Conservation (phyloP, 768 basidiomycete genomes). For the Lactarius psammicola region DNA sequence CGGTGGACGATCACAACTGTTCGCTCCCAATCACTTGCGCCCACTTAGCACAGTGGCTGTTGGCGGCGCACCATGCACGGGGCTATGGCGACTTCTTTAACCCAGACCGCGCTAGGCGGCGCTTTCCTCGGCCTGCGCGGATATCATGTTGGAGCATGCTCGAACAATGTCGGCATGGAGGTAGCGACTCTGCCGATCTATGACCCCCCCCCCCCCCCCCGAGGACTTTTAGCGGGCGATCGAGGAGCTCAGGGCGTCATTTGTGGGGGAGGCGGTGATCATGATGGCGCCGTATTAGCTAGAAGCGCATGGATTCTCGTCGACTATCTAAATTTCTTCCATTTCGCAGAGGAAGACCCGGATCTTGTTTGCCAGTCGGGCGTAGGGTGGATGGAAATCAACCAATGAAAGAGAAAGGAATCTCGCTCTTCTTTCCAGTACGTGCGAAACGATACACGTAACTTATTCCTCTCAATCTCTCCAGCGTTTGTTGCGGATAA, state of each 20-base stretch:
- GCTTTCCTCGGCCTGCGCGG: conserved; percentile 13
- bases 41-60: background rate
- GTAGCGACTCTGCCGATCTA: conserved; percentile 22
- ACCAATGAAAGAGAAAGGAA: conserved; percentile 68
- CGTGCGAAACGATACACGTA: background rate
- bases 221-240: conserved; percentile 34
- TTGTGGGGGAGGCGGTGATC: conserved; percentile 24
- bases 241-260: conserved; percentile 29
- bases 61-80: too few species aligned
- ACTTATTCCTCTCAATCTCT: background rate
- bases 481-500: background rate
- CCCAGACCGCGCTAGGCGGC: conserved; percentile 3
- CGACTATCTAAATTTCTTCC: background rate
- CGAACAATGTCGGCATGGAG: background rate
- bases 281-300: conserved; percentile 30
- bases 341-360: conserved; percentile 55
- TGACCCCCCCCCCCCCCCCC: conserved; percentile 30
- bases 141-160: conserved; percentile 19
- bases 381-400: conserved; percentile 67
- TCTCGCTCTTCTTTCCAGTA: conserved; percentile 83
- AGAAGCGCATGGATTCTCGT: conserved; percentile 32
- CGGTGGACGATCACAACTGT: background rate
- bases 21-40: background rate
- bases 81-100: background rate
- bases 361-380: conserved; percentile 78